phyloP scores from a whole-genome alignment of 768 basidiomycete species.

The Albatrellus ellisii region DNA sequence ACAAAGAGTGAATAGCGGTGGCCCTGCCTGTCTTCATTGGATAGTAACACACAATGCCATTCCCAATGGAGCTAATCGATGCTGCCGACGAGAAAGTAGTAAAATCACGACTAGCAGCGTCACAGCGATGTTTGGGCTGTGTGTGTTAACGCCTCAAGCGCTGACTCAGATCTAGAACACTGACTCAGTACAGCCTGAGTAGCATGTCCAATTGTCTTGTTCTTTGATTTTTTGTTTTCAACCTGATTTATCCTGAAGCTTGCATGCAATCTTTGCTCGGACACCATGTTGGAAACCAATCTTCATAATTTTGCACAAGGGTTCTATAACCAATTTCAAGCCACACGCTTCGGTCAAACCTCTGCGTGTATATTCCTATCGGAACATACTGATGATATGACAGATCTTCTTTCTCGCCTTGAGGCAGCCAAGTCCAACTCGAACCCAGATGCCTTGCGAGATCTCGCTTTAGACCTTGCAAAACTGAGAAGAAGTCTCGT shows the following conservation, averaged over 20 bases:
- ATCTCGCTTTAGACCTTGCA: slow-evolving; percentile 22
- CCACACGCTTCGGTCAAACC: slow-evolving; percentile 37
- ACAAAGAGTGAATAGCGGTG: too few species aligned
- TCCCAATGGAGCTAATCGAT: too few species aligned
- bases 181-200: too few species aligned
- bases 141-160: too few species aligned
- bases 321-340: slow-evolving; percentile 39
- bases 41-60: too few species aligned
- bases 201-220: too few species aligned
- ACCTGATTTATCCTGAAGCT: background rate
- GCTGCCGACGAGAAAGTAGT: too few species aligned
- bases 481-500: slow-evolving; percentile 48
- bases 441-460: slow-evolving; percentile 13
- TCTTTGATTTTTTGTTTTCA: background rate
- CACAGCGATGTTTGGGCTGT: too few species aligned
- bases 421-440: slow-evolving; percentile 24
- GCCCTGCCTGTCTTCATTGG: too few species aligned
- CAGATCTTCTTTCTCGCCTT: slow-evolving; percentile 22
- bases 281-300: slow-evolving; percentile 19
- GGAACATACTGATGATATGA: background rate
- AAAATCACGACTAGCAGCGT: too few species aligned
- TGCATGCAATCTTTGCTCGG: too few species aligned
- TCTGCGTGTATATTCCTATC: slow-evolving; percentile 16
- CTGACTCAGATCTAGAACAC: too few species aligned
- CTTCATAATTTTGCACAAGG: slow-evolving; percentile 33